Evolutionary conservation across 2,329 filamentous ascomycete species (phyloP).

Genomic region (Phoma sp.): DNA sequence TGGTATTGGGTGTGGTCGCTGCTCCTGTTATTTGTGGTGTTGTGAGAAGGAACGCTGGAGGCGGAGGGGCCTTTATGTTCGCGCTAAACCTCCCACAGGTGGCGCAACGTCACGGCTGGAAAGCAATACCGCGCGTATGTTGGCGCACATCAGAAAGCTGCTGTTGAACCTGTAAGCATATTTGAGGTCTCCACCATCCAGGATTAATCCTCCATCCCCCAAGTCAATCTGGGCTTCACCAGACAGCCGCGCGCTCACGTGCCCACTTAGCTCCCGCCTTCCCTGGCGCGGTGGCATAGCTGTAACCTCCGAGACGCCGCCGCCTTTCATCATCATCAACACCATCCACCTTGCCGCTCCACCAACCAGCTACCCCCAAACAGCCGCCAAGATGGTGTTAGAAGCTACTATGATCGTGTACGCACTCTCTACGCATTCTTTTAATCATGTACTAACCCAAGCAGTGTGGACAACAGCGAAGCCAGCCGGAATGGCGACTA

Average conservation of each 20-base stretch:
- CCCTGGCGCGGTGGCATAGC: constrained; percentile 16
- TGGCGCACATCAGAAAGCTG: background rate
- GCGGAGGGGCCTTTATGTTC: constrained; percentile 1
- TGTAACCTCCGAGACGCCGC: constrained; percentile 30
- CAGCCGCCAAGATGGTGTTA: constrained; percentile 80
- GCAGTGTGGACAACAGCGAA: constrained; percentile 95
- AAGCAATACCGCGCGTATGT: background rate
- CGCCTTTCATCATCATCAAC: constrained; percentile 28
- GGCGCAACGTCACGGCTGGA: background rate
- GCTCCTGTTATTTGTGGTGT: constrained; percentile 24
- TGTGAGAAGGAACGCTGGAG: constrained; percentile 22
- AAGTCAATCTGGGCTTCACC: constrained; percentile 2
- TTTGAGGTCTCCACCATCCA: background rate
- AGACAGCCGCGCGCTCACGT: constrained; percentile 8
- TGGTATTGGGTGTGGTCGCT: constrained; percentile 20
- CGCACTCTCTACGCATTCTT: constrained; percentile 24
- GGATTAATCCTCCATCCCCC: background rate
- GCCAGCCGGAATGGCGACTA: constrained; percentile 96
- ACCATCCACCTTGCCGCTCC: constrained; percentile 16
- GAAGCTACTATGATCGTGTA: constrained; percentile 98
- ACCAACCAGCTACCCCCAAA: constrained; percentile 13
- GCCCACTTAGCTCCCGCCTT: constrained; percentile 5
- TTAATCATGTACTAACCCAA: constrained; percentile 28
- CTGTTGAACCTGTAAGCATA: background rate
- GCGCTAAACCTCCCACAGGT: background rate